phyloP scores from a whole-genome alignment of 768 basidiomycete genomes.

The Tulasnella sp. region DNA sequence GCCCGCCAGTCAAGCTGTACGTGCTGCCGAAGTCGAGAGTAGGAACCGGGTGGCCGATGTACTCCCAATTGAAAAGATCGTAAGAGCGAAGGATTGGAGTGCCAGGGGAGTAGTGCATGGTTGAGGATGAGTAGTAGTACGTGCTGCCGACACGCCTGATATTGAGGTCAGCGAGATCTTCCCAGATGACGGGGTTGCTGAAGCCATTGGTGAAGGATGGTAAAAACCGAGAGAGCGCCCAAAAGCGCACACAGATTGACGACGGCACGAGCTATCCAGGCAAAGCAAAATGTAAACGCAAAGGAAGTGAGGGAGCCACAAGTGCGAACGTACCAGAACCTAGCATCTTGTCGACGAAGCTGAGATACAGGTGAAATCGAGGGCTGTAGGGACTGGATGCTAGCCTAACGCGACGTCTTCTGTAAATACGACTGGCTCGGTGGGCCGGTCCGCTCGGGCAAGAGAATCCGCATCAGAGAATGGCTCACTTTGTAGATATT shows the following conservation, averaged over 20 bases:
- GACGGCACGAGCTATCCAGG: background rate
- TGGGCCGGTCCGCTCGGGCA: background rate
- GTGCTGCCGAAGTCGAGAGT: conserved; percentile 13
- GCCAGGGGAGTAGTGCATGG: background rate
- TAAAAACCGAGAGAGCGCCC: background rate
- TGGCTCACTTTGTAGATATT: no score
- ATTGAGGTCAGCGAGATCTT: background rate
- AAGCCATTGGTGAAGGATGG: background rate
- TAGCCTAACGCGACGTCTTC: background rate
- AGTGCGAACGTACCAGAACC: background rate
- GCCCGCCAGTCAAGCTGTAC: background rate
- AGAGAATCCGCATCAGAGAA: background rate
- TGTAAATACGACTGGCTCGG: background rate
- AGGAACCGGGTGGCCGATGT: conserved; percentile 16
- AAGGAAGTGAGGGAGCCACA: background rate
- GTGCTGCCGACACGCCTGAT: background rate
- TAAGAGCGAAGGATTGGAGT: background rate
- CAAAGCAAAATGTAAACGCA: background rate
- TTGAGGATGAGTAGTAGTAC: background rate
- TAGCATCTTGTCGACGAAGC: background rate
- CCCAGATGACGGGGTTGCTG: background rate
- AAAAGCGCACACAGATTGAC: background rate
- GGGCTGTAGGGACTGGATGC: background rate
- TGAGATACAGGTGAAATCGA: background rate
- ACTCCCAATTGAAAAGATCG: conserved; percentile 17